Evolutionary conservation across 495 filamentous ascomycete species (phyloP).

Genomic region (Bathelium albidoporum): DNA sequence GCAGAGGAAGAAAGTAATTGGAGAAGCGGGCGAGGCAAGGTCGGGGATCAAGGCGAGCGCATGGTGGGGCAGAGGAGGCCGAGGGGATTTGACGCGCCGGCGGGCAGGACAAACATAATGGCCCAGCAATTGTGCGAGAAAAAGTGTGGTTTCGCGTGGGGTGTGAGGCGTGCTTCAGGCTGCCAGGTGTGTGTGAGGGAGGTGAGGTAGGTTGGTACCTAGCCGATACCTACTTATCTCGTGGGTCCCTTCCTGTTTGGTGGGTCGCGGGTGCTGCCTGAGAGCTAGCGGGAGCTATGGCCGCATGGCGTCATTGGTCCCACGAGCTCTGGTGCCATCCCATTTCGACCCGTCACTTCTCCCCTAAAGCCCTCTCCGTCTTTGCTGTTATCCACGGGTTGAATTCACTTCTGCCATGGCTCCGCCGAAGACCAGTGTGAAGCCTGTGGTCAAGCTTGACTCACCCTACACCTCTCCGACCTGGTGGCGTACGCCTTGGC

Average conservation of each 20-base stretch:
- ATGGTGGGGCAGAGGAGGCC: no score
- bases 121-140: no score
- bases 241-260: no score
- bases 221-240: no score
- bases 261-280: neutral
- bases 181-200: neutral
- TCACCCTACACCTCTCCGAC: conserved; percentile 25
- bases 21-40: neutral
- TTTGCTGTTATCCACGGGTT: no score
- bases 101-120: no score
- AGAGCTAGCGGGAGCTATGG: conserved; percentile 4
- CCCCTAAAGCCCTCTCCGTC: neutral
- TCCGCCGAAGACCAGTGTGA: conserved; percentile 6
- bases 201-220: neutral
- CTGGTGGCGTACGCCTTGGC: conserved; percentile 19
- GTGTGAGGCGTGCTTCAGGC: neutral
- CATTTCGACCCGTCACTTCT: neutral
- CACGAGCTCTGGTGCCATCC: neutral
- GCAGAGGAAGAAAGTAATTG: neutral
- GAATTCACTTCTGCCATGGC: conserved; percentile 7
- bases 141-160: no score
- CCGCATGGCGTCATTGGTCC: neutral
- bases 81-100: no score
- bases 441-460: conserved; percentile 29
- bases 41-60: no score